Conservation (phyloP, 192 early-diverging fungal genomes). For the Mortierella hygrophila region DNA sequence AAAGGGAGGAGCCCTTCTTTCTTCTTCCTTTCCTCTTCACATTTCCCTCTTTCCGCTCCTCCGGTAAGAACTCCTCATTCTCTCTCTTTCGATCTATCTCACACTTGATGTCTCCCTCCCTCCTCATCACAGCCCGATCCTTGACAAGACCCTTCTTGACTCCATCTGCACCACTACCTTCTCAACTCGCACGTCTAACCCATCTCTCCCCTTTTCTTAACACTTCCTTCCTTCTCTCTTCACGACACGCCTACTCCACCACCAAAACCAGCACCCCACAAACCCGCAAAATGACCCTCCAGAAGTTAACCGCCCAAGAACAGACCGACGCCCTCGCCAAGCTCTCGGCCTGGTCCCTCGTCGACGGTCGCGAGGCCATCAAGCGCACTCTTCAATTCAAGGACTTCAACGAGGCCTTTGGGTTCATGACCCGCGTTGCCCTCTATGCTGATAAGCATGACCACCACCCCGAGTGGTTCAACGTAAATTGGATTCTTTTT, state of each 20-base stretch:
- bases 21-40: neutral
- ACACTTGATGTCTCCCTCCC: neutral
- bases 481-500: constrained; percentile 60
- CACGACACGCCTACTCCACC: neutral
- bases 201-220: neutral
- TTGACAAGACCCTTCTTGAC: neutral
- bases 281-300: constrained; percentile 28
- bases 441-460: constrained; percentile 89
- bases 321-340: constrained; percentile 53
- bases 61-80: constrained; percentile 8
- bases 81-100: neutral
- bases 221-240: neutral
- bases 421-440: constrained; percentile 95
- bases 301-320: constrained; percentile 59
- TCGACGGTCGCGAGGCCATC: constrained; percentile 76
- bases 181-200: constrained; percentile 1
- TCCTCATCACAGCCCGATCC: neutral
- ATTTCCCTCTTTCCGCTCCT: neutral
- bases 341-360: constrained; percentile 72
- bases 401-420: constrained; percentile 91
- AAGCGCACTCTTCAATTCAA: constrained; percentile 82
- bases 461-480: constrained; percentile 98
- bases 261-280: neutral
- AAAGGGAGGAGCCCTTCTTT: neutral
- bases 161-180: neutral